Conservation (phyloP, 129 eudicot species). For the Smallanthus sonchifolius region DNA sequence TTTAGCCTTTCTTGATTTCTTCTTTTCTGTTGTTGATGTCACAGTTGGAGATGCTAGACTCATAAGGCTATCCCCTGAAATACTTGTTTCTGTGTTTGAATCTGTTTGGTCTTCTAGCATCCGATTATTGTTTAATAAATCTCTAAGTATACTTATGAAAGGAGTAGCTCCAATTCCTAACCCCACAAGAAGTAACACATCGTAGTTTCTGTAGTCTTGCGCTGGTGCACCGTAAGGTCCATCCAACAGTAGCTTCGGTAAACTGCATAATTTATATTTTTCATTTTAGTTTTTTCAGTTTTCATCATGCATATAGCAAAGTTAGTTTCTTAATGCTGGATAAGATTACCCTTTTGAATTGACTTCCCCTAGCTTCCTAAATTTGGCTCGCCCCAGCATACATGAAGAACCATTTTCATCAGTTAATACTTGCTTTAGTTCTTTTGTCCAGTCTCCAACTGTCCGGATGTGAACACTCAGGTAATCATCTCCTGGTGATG, state of each 20-base stretch:
- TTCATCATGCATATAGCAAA: neutral
- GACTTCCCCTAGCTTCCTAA: conserved; percentile 44
- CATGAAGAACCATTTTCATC: conserved; percentile 51
- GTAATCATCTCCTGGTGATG: conserved; percentile 90
- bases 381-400: conserved; percentile 71
- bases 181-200: conserved; percentile 85
- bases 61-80: conserved; percentile 58
- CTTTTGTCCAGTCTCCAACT: conserved; percentile 97
- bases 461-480: conserved; percentile 87
- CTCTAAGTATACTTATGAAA: conserved; percentile 84
- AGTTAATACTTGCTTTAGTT: conserved; percentile 70
- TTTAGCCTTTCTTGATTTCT: conserved; percentile 59
- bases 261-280: conserved; percentile 39
- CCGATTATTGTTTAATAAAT: conserved; percentile 79
- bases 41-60: conserved; percentile 65
- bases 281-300: neutral
- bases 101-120: conserved; percentile 79
- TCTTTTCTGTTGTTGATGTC: conserved; percentile 50
- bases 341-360: conserved; percentile 55
- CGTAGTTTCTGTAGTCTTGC: conserved; percentile 85
- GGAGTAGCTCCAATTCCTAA: conserved; percentile 99
- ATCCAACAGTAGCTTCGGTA: conserved; percentile 82
- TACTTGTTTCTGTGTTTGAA: conserved; percentile 66
- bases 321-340: conserved; percentile 13
- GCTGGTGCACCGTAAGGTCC: conserved; percentile 99